Evolutionary conservation across 2,329 filamentous ascomycete genomes (phyloP), one percentile per base, ranked within the genome.

Genomic region (Cryoendolithus antarcticus): DNA sequence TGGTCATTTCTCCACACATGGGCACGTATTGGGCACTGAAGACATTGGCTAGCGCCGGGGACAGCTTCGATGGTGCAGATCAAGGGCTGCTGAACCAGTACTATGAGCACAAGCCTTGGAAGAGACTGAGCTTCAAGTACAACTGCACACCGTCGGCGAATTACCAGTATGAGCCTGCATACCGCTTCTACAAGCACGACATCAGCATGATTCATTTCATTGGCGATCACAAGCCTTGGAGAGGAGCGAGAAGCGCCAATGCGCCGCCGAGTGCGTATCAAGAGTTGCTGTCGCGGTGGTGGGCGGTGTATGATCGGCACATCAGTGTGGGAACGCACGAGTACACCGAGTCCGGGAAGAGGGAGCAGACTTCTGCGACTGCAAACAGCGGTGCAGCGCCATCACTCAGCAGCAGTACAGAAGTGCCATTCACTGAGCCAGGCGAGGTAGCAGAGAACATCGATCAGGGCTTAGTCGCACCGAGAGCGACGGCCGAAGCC

Each of bases 121-220:
- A 95, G 62, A 79, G 88, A 48, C 64, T 98, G 55, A 88, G 84
- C 63, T 98, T 98, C 63, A 81, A 80, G 37, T 98, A 96, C 69
- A 98, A 98, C 60, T 91, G 91, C 61, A 98, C 91, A 0, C 91
- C 91, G 1, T 95, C 85, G 46, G 88, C 82, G 15, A 86, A 94
- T 60, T 98, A 98, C 65, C 91, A 98, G 64, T 98, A 96, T 63
- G 72, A 95, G 40, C 91, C 91, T 9, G 91, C 91, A 38, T 98
- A 93, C 63, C 77, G 79, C 48, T 86, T 96, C 67, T 93, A 93
- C 61, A 84, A 93, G 62, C 82, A 82, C 35, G 82, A 77, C 51
- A 93, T 98, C 53, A 88, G 74, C 56, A 74, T 93, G 67, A 80
- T 93, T 19, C 91, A 98, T 64, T 98, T 95, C 62, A 96, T 98